Evolutionary conservation across 2,329 filamentous ascomycete species (phyloP).

Genomic region (Ophiostoma pallidulum): DNA sequence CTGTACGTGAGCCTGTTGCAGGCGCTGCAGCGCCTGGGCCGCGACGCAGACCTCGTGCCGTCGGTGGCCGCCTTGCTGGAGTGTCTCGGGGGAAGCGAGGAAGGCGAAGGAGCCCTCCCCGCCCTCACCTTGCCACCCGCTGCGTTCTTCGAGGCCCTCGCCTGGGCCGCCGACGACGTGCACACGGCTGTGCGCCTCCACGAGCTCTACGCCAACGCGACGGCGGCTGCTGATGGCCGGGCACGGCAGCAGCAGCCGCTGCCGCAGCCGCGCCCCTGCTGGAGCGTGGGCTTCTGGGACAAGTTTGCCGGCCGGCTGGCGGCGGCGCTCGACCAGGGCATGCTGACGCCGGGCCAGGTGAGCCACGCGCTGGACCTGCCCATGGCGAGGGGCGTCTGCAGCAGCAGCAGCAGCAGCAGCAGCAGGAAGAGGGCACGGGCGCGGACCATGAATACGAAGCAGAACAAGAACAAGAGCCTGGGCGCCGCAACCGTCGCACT

Average conservation of each 20-base stretch:
- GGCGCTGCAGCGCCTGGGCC: conserved; percentile 9
- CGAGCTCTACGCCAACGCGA: conserved; percentile 9
- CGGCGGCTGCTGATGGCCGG: too few relatives aligned
- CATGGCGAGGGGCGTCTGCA: background rate
- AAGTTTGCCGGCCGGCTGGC: conserved; percentile 14
- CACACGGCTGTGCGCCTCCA: conserved; percentile 17
- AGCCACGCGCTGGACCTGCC: conserved; percentile 11
- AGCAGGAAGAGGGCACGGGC: background rate
- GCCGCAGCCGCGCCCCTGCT: conserved; percentile 2
- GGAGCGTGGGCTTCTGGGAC: conserved; percentile 19
- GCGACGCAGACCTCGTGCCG: conserved; percentile 1
- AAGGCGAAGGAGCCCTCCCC: background rate
- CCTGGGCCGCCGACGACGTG: conserved; percentile 17
- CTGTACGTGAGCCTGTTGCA: conserved; percentile 13
- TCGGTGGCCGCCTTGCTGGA: conserved; percentile 10
- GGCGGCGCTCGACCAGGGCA: conserved; percentile 3
- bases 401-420: too few relatives aligned
- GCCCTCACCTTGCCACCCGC: conserved; percentile 10
- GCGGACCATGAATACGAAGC: background rate
- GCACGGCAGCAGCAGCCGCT: background rate
- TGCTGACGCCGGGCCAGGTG: conserved; percentile 9
- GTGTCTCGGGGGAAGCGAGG: background rate
- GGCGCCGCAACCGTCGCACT: conserved; percentile 15
- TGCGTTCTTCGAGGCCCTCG: conserved; percentile 19
- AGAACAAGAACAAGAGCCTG: background rate